Percentiles rank a stretch among this genome's conserved stretches.
These are phyloP conservation scores for Elaeagnus macrophylla DNA, from an alignment of 306 rosid species.

Conservation along the genomic window DNA sequence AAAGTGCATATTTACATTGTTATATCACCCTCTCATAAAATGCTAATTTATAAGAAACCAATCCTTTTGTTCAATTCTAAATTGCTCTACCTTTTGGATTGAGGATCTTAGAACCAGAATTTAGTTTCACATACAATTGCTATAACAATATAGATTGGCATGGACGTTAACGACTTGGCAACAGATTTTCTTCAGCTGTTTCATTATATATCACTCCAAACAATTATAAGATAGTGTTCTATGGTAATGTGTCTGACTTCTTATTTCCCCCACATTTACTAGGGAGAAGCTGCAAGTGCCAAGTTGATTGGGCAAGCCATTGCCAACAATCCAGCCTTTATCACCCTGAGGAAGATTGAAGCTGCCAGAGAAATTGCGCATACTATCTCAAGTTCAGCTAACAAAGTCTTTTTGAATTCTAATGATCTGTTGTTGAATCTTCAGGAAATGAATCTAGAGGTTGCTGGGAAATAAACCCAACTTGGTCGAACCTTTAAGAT, in stretches of 20 bases:
- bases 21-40: too few species aligned
- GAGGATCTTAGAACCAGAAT: too few species aligned
- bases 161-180: too few species aligned
- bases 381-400: conserved; percentile 46
- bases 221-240: background rate
- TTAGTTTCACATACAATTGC: too few species aligned
- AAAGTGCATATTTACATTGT: too few species aligned
- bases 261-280: conserved; percentile 13
- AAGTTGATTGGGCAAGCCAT: conserved; percentile 73
- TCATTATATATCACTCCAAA: background rate
- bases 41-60: too few species aligned
- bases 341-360: conserved; percentile 76
- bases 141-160: too few species aligned
- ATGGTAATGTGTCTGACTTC: background rate
- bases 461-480: conserved; percentile 17
- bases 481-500: too few species aligned
- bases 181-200: too few species aligned
- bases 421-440: conserved; percentile 66
- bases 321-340: conserved; percentile 77
- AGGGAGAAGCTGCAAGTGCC: conserved; percentile 91
- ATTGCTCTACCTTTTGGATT: too few species aligned
- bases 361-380: conserved; percentile 83
- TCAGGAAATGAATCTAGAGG: conserved; percentile 46
- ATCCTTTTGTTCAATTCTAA: too few species aligned
- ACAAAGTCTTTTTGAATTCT: conserved; percentile 57